Percentiles rank a stretch among this genome's conserved stretches.
Evolutionary conservation across 257 asterid species (phyloP).

Genomic region (Nicotiana obtusifolia): DNA sequence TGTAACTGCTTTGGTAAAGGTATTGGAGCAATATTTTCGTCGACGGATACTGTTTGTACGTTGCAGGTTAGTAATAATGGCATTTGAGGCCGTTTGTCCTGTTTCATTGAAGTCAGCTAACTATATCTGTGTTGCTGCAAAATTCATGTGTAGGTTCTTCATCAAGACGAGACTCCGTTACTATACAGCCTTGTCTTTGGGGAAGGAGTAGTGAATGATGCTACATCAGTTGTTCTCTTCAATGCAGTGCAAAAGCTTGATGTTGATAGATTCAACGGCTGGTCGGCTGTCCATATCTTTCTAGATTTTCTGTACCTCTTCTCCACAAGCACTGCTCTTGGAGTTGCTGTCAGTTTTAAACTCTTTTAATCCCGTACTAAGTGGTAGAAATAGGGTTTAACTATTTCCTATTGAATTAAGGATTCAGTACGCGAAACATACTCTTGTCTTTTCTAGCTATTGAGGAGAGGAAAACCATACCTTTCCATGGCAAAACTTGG

Average conservation of each 20-base stretch:
- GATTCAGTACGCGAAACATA: not conserved
- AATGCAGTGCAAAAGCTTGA: constrained; percentile 88
- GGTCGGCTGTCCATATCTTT: constrained; percentile 52
- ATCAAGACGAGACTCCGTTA: constrained; percentile 93
- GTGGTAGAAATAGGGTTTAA: not conserved
- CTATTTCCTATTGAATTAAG: not conserved
- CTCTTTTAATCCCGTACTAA: not conserved
- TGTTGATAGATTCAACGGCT: constrained; percentile 47
- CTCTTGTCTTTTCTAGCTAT: not conserved
- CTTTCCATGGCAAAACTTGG: not conserved
- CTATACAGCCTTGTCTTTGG: constrained; percentile 94
- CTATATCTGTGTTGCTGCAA: constrained; percentile 2
- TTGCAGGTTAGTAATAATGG: constrained; percentile 55
- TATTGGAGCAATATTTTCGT: constrained; percentile 81
- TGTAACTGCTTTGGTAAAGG: constrained; percentile 29
- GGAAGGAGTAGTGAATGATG: constrained; percentile 98
- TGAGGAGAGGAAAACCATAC: not conserved
- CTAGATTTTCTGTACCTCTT: constrained; percentile 72
- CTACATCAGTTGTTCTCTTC: constrained; percentile 90
- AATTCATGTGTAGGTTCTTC: constrained; percentile 50
- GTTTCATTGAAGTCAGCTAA: constrained; percentile 5
- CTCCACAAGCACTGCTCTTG: constrained; percentile 86
- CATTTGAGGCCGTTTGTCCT: not conserved
- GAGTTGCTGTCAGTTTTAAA: constrained; percentile 28
- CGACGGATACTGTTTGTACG: constrained; percentile 96